Conservation (phyloP, 345 rosid species). For the Boechera stricta region DNA sequence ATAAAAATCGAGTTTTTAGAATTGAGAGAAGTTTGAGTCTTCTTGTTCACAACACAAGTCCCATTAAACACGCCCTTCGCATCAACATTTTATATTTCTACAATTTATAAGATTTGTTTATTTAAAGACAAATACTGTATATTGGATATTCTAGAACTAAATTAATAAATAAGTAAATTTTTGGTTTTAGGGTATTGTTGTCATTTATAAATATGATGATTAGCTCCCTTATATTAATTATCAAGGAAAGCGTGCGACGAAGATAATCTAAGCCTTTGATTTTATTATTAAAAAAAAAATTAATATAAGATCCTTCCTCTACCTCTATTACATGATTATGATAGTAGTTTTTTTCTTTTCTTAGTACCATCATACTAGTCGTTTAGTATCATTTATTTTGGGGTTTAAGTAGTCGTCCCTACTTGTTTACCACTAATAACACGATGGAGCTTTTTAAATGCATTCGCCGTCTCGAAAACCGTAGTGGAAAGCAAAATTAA, state of each 20-base stretch:
- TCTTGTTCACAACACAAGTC: constrained; percentile 33
- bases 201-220: constrained; percentile 14
- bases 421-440: constrained; percentile 45
- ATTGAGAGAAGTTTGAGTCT: constrained; percentile 19
- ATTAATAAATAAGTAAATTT: neutral
- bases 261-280: constrained; percentile 28
- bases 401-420: constrained; percentile 40
- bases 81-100: constrained; percentile 14
- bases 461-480: constrained; percentile 28
- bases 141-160: neutral
- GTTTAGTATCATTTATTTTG: neutral
- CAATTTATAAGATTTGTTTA: neutral
- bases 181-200: neutral
- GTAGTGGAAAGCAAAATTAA: constrained; percentile 21
- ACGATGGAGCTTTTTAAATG: neutral
- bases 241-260: constrained; percentile 25
- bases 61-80: constrained; percentile 34
- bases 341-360: too few species aligned
- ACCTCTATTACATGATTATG: constrained; percentile 4
- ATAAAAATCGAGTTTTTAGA: neutral
- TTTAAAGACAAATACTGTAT: neutral
- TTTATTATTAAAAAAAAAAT: neutral
- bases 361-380: neutral
- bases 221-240: neutral
- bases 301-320: neutral